These are phyloP conservation scores for Pythium aquatile DNA, from an alignment of 352 stramenopile species.

Conservation along the genomic window DNA sequence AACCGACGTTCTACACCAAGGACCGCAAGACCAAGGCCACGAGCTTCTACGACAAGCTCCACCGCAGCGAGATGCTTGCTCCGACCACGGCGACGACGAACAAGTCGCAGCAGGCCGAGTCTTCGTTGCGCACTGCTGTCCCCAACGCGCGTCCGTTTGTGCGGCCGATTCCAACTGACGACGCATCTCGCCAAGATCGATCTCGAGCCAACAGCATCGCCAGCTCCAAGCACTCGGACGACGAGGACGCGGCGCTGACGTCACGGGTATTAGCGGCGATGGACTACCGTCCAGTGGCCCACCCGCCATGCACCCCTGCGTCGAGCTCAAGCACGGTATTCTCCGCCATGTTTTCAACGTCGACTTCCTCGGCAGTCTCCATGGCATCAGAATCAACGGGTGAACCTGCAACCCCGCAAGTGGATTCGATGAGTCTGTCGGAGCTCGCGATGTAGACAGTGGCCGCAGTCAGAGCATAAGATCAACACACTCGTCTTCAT, in stretches of 20 bases:
- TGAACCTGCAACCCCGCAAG: not conserved
- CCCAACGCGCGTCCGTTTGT: conserved; percentile 58
- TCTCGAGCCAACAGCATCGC: conserved; percentile 37
- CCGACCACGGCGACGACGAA: not conserved
- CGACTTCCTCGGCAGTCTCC: not conserved
- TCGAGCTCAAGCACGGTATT: not conserved
- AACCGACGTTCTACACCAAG: conserved; percentile 55
- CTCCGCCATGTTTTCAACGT: not conserved
- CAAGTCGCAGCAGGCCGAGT: conserved; percentile 31
- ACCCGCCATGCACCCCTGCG: not conserved
- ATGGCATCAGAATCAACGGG: not conserved
- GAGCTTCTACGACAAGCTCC: conserved; percentile 61
- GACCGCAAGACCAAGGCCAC: conserved; percentile 32
- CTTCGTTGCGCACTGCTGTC: conserved; percentile 46
- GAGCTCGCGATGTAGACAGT: not conserved
- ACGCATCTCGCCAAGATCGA: conserved; percentile 7
- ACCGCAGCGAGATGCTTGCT: conserved; percentile 20
- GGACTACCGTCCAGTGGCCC: conserved; percentile 19
- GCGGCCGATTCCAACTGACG: conserved; percentile 47
- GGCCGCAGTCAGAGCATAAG: not conserved
- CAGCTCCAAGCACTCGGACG: conserved; percentile 31
- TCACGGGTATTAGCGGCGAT: conserved; percentile 55
- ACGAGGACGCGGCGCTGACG: conserved; percentile 59
- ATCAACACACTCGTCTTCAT: not conserved
- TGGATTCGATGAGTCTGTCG: not conserved